Percentiles rank a stretch among this genome's conserved stretches.
Conservation (phyloP, 768 basidiomycete species). For the Leccinum truebloodii region DNA sequence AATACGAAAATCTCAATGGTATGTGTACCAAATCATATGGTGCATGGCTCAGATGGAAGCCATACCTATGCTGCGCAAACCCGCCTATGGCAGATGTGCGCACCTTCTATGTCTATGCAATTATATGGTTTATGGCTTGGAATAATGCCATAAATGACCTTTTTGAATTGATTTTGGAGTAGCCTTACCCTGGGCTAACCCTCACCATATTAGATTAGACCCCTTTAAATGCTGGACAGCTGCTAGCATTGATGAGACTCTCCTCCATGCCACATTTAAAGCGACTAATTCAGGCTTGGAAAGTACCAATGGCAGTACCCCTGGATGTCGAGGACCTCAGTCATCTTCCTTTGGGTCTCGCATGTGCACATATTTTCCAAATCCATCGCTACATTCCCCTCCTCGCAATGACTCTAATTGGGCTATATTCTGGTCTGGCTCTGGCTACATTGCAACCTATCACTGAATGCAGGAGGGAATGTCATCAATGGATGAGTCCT, state of each 20-base stretch:
- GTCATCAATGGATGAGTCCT: neutral
- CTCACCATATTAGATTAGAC: too few species aligned
- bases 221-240: constrained; percentile 2
- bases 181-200: too few species aligned
- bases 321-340: constrained; percentile 2
- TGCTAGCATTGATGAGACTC: constrained; percentile 2
- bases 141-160: too few species aligned
- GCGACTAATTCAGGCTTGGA: constrained; percentile 9
- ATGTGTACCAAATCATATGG: too few species aligned
- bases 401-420: neutral
- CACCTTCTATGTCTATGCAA: too few species aligned
- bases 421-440: neutral
- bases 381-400: neutral
- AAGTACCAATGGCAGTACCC: neutral
- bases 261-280: neutral
- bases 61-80: too few species aligned
- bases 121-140: too few species aligned
- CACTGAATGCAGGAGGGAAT: neutral
- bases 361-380: constrained; percentile 6
- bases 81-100: too few species aligned
- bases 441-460: constrained; percentile 7
- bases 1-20: too few species aligned
- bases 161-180: too few species aligned
- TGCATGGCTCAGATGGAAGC: too few species aligned
- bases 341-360: neutral